phyloP scores from a whole-genome alignment of 176 grass and related monocot species.

The Chrysopogon serrulatus region DNA sequence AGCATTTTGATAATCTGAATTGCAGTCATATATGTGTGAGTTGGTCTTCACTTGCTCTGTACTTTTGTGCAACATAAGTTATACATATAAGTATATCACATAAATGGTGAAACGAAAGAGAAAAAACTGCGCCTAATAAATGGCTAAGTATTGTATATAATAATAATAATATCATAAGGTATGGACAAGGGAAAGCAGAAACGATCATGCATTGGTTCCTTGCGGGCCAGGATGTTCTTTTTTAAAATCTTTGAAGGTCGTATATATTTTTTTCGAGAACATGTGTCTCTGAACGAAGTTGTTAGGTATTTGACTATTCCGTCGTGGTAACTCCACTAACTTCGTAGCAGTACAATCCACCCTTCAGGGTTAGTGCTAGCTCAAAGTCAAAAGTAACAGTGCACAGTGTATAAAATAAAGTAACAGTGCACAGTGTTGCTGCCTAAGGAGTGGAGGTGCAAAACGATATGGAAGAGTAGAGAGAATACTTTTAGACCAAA shows the following conservation, averaged over 20 bases:
- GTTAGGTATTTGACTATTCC: neutral
- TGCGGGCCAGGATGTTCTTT: no score
- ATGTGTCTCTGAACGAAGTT: neutral
- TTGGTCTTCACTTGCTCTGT: neutral
- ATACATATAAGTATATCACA: neutral
- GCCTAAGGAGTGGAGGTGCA: neutral
- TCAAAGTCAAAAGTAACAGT: neutral
- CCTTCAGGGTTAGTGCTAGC: neutral
- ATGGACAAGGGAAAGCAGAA: no score
- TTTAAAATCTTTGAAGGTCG: no score
- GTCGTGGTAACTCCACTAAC: slow-evolving; percentile 8
- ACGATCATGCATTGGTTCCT: no score
- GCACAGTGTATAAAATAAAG: no score
- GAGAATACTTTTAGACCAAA: neutral
- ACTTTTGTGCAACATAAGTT: neutral
- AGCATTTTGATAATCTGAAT: no score
- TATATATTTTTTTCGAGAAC: neutral
- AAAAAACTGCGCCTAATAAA: no score
- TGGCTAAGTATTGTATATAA: no score
- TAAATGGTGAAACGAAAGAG: neutral
- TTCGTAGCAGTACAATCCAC: neutral
- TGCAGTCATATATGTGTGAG: no score
- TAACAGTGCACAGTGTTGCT: no score
- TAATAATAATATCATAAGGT: no score
- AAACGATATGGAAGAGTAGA: neutral